A percentile compares a stretch with the other conserved stretches of the same genome.
Evolutionary conservation across 495 filamentous ascomycete genomes (phyloP).

Genomic region (Choiromyces venosus): DNA sequence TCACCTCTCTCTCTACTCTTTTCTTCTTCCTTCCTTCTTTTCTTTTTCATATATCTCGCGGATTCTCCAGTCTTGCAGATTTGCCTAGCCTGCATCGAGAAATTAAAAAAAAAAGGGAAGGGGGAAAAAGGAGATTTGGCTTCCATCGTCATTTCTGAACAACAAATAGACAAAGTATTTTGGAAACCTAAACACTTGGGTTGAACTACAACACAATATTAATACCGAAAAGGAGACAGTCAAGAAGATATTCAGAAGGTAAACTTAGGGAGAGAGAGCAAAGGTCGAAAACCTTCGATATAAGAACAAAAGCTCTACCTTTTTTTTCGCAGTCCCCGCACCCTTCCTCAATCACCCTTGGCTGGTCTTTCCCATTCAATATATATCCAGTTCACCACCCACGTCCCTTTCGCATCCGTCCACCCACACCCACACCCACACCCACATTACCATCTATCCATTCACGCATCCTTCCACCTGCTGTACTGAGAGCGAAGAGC

Average conservation of each 20-base stretch:
- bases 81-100: background rate
- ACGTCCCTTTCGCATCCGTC: background rate
- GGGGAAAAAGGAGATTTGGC: background rate
- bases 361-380: background rate
- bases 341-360: background rate
- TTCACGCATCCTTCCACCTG: background rate
- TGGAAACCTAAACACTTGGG: background rate
- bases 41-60: background rate
- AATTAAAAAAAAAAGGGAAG: too few species aligned
- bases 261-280: background rate
- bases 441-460: background rate
- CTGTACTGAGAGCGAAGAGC: background rate
- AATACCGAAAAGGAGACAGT: background rate
- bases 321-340: conserved; percentile 5
- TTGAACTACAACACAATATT: background rate
- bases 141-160: background rate
- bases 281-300: background rate
- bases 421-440: conserved; percentile 1
- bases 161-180: background rate
- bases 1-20: background rate
- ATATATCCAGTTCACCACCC: conserved; percentile 3
- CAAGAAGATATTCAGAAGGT: background rate
- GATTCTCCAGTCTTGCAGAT: background rate
- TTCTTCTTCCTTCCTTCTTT: background rate
- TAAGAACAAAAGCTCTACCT: background rate